Percentiles rank a stretch among this genome's conserved stretches.
Evolutionary conservation across 1,284 basidiomycete genomes (phyloP).

Genomic region (Meira nashicola): DNA sequence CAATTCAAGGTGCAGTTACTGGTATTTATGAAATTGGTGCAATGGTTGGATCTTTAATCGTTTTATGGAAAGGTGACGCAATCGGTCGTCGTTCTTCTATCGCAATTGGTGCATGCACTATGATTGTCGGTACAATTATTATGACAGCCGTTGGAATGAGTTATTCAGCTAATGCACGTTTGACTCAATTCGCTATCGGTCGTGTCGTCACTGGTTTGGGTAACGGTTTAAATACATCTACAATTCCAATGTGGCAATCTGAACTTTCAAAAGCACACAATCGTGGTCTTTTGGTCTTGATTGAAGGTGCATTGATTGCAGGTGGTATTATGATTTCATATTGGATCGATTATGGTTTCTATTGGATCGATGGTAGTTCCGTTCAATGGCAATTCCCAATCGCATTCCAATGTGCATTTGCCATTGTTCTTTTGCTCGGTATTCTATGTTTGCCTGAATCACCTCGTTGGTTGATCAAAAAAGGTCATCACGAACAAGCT

Average conservation of each 20-base stretch:
- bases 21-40: conserved; percentile 55
- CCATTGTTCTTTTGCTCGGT: conserved; percentile 61
- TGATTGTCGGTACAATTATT: conserved; percentile 55
- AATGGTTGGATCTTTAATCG: conserved; percentile 53
- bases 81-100: conserved; percentile 50
- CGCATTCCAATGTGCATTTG: conserved; percentile 64
- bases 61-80: conserved; percentile 53
- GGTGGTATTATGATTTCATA: conserved; percentile 64
- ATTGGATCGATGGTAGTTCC: conserved; percentile 56
- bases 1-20: conserved; percentile 51
- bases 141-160: conserved; percentile 60
- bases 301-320: conserved; percentile 66
- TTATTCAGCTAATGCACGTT: conserved; percentile 59
- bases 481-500: conserved; percentile 60
- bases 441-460: conserved; percentile 68
- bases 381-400: conserved; percentile 68
- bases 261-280: conserved; percentile 64
- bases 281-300: conserved; percentile 65
- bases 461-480: conserved; percentile 66
- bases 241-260: conserved; percentile 63
- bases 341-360: conserved; percentile 57
- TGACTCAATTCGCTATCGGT: conserved; percentile 62
- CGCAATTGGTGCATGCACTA: conserved; percentile 50
- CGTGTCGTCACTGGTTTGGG: conserved; percentile 64
- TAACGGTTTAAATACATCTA: conserved; percentile 66